Evolutionary conservation across 2,329 filamentous ascomycete genomes (phyloP).

Genomic region (Trichophyton equinum): DNA sequence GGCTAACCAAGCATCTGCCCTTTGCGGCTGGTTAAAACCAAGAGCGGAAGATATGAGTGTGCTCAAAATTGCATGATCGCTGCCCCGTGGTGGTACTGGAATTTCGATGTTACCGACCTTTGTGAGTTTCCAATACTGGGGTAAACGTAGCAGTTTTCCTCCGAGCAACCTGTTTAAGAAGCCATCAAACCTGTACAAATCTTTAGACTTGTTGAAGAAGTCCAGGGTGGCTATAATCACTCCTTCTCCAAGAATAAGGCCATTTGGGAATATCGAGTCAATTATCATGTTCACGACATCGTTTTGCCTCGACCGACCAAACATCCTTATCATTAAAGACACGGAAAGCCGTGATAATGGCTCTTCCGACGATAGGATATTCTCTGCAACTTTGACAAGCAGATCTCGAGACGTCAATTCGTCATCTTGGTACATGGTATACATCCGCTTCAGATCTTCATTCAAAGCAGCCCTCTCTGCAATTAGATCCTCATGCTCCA

Average conservation of each 20-base stretch:
- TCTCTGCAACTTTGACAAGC: constrained; percentile 25
- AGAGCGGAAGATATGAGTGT: constrained; percentile 27
- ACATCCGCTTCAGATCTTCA: constrained; percentile 20
- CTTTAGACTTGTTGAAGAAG: constrained; percentile 29
- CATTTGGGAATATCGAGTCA: constrained; percentile 26
- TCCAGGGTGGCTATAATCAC: constrained; percentile 27
- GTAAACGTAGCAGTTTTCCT: constrained; percentile 23
- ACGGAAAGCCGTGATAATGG: constrained; percentile 26
- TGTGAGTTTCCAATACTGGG: constrained; percentile 11
- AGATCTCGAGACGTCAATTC: constrained; percentile 25
- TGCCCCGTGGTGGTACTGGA: constrained; percentile 24
- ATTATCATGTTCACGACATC: constrained; percentile 29
- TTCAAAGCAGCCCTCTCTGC: constrained; percentile 22
- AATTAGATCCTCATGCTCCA: constrained; percentile 17
- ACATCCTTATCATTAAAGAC: constrained; percentile 26
- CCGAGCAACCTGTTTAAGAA: constrained; percentile 29
- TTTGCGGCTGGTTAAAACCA: constrained; percentile 30
- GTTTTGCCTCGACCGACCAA: constrained; percentile 28
- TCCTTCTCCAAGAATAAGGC: constrained; percentile 25
- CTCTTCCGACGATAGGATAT: constrained; percentile 25
- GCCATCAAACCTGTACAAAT: constrained; percentile 30
- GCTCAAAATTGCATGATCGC: constrained; percentile 24
- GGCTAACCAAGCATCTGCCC: constrained; percentile 31
- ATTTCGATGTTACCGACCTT: constrained; percentile 27
- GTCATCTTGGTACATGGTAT: constrained; percentile 19